Evolutionary conservation across 257 asterid genomes (phyloP), one percentile per base, ranked within the genome.

Genomic region (Forsythia viridissima): DNA sequence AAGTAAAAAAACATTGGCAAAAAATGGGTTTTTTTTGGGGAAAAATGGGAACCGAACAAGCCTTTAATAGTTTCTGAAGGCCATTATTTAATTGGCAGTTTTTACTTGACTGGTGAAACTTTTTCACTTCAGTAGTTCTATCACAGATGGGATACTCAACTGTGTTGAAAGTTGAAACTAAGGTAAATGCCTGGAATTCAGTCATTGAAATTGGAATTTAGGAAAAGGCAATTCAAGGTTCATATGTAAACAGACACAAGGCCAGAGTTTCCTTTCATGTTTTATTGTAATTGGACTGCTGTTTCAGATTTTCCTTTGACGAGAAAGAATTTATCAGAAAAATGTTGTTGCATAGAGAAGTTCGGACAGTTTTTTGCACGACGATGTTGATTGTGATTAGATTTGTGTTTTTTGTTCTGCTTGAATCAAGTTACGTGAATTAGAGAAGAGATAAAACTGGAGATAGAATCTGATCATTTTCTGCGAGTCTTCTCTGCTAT

Each of bases 371-470:
- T 24, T 52, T 24, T 48, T 36, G 79, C 16, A 3, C 3, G 5
- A 3, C n/a, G 30, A 38, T n/a, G 40, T 7, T 57, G 36, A 4
- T 4, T 34, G 65, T 73, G 34, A 21, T 63, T 70, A 38, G 37
- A 18, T 20, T 38, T 69, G 39, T 59, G 15, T 24, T 18, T 30
- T 74, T 57, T 59, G 63, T 8, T 66, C 51, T 65, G 18, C 48
- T 76, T n/a, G 48, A 36, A 38, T 71, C 37, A 75, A 30, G n/a
- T 48, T 39, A 34, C 36, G 43, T 72, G 36, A 72, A 72, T 71
- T 12, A n/a, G 6, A 37, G 12, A 73, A n/a, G 36, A 72, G 59
- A 65, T 16, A 42, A 18, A 21, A 40, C 30, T 24, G 75, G 38
- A 20, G 36, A 65, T 30, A 15, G 65, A 57, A 18, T 57, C 24